phyloP scores from a whole-genome alignment of 1,139 yeast genomes.

The Magnusiomyces sp. region DNA sequence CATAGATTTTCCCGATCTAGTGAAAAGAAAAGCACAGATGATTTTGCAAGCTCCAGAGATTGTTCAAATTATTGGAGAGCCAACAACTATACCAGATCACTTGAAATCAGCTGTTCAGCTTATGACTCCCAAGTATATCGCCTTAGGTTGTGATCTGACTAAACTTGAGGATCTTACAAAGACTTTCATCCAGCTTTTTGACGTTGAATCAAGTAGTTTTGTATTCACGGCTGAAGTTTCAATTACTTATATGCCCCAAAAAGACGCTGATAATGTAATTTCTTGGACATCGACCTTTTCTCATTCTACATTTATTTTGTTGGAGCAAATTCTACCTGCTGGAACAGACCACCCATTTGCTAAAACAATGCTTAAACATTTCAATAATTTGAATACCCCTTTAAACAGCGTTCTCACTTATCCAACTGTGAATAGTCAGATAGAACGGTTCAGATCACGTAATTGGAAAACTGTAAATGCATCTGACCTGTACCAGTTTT shows the following conservation, averaged over 20 bases:
- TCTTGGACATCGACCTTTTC: conserved; percentile 41
- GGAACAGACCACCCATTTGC: conserved; percentile 62
- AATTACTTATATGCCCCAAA: conserved; percentile 67
- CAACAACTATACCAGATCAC: conserved; percentile 4
- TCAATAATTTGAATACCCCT: conserved; percentile 59
- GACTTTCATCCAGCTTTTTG: conserved; percentile 31
- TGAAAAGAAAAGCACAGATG: conserved; percentile 45
- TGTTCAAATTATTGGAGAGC: conserved; percentile 38
- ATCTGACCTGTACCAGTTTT: conserved; percentile 48
- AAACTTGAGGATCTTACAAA: conserved; percentile 37
- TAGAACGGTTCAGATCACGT: conserved; percentile 39
- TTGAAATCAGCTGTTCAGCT: conserved; percentile 28
- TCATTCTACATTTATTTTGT: conserved; percentile 52
- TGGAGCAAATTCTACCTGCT: conserved; percentile 67
- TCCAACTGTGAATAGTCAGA: conserved; percentile 45
- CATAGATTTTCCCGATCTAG: conserved; percentile 67
- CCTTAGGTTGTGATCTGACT: conserved; percentile 68
- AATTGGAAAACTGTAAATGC: conserved; percentile 47
- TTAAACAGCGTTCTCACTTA: conserved; percentile 57
- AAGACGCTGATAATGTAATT: conserved; percentile 59
- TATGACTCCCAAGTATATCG: conserved; percentile 43
- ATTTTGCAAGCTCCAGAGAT: conserved; percentile 45
- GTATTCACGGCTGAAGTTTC: conserved; percentile 79
- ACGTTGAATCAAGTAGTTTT: conserved; percentile 34
- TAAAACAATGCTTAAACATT: conserved; percentile 66